Evolutionary conservation across 2,329 filamentous ascomycete genomes (phyloP).

Genomic region (Fusarium sp.): DNA sequence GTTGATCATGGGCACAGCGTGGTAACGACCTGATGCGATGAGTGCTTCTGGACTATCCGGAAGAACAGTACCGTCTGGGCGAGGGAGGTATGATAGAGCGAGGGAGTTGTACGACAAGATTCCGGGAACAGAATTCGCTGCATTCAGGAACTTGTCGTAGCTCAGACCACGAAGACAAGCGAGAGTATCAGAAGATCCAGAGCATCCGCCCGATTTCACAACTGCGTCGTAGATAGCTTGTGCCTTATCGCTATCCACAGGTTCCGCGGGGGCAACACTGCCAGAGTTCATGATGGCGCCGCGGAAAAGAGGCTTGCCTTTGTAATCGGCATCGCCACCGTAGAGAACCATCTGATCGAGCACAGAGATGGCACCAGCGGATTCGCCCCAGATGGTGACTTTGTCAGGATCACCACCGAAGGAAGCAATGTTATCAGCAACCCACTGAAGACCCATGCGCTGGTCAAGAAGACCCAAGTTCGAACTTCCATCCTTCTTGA

Average conservation of each 20-base stretch:
- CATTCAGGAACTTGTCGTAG: constrained; percentile 68
- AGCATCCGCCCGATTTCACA: constrained; percentile 68
- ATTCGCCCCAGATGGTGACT: constrained; percentile 82
- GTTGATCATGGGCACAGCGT: constrained; percentile 62
- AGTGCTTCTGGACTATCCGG: constrained; percentile 70
- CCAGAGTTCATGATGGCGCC: constrained; percentile 82
- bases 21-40: constrained; percentile 56
- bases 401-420: constrained; percentile 84
- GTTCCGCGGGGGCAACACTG: constrained; percentile 66
- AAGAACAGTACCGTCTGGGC: constrained; percentile 72
- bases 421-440: constrained; percentile 76
- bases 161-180: constrained; percentile 69
- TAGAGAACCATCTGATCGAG: constrained; percentile 80
- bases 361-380: constrained; percentile 75
- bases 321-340: constrained; percentile 76
- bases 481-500: constrained; percentile 70
- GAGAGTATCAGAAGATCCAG: constrained; percentile 62
- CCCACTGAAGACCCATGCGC: constrained; percentile 76
- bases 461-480: constrained; percentile 80
- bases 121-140: constrained; percentile 74
- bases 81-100: constrained; percentile 76
- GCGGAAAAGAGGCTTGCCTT: constrained; percentile 77
- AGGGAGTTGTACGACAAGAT: constrained; percentile 73
- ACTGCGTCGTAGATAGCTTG: constrained; percentile 72
- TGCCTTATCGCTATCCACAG: constrained; percentile 70